phyloP scores from a whole-genome alignment of 2,329 filamentous ascomycete species.

The Diaporthe sp. region DNA sequence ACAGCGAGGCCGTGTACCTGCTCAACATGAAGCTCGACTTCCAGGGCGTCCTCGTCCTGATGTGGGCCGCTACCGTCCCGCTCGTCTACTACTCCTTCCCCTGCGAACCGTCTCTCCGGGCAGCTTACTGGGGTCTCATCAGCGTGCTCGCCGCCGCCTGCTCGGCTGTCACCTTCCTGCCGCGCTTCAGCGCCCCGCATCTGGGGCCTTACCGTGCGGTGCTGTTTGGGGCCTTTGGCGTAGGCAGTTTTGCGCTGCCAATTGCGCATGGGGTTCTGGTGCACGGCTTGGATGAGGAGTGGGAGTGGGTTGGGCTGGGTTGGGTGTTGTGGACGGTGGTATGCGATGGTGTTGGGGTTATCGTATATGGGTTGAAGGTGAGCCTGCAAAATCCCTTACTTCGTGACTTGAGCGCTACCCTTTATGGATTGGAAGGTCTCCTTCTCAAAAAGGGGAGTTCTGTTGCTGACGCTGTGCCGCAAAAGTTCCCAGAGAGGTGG shows the following conservation, averaged over 20 bases:
- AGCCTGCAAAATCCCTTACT: slow-evolving; percentile 3
- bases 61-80: slow-evolving; percentile 73
- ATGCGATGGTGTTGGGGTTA: slow-evolving; percentile 55
- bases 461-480: neutral
- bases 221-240: slow-evolving; percentile 57
- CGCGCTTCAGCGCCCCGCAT: slow-evolving; percentile 53
- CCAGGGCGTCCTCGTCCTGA: slow-evolving; percentile 71
- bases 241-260: slow-evolving; percentile 55
- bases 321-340: slow-evolving; percentile 55
- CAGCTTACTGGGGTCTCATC: slow-evolving; percentile 54
- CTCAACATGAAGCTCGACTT: slow-evolving; percentile 73
- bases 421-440: neutral
- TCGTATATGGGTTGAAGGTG: slow-evolving; percentile 53
- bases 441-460: neutral
- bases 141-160: slow-evolving; percentile 53
- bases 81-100: slow-evolving; percentile 69
- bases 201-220: slow-evolving; percentile 55
- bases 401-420: neutral
- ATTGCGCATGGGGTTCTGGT: slow-evolving; percentile 53
- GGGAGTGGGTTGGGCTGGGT: slow-evolving; percentile 54
- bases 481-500: slow-evolving; percentile 59
- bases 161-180: slow-evolving; percentile 53
- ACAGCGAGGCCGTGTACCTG: slow-evolving; percentile 61
- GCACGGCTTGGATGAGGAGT: slow-evolving; percentile 51
- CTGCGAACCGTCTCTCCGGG: slow-evolving; percentile 50